Conservation (phyloP, 2,329 filamentous ascomycete species). For the Coniella lustricola region DNA sequence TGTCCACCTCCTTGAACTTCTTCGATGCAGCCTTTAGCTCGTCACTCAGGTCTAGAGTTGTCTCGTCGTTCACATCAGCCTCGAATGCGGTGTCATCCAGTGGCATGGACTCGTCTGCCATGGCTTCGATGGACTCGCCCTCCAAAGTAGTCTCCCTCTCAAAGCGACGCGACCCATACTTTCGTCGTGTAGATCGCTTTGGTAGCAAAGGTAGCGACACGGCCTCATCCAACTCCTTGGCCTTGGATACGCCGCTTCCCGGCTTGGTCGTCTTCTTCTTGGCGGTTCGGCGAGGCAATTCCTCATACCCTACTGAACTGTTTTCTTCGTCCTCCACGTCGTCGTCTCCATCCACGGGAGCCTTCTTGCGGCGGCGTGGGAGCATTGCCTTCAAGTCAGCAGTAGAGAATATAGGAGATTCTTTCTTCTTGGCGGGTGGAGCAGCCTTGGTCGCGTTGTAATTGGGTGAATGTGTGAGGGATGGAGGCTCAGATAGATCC, state of each 20-base stretch:
- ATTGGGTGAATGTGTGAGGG: conserved; percentile 61
- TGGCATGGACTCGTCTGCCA: conserved; percentile 34
- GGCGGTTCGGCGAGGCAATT: conserved; percentile 34
- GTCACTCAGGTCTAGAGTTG: conserved; percentile 34
- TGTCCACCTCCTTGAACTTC: conserved; percentile 64
- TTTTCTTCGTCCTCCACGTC: conserved; percentile 41
- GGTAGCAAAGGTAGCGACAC: conserved; percentile 1
- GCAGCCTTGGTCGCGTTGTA: conserved; percentile 24
- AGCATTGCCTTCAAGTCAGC: conserved; percentile 48
- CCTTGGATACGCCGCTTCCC: conserved; percentile 6
- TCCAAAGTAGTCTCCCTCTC: conserved; percentile 52
- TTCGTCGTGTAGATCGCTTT: conserved; percentile 28
- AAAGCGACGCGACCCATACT: conserved; percentile 40
- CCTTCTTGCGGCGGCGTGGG: conserved; percentile 43
- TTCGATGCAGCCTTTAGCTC: conserved; percentile 52
- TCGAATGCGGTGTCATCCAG: conserved; percentile 37
- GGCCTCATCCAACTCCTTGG: not conserved
- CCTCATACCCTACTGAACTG: conserved; percentile 29
- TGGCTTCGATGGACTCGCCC: conserved; percentile 28
- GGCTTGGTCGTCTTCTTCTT: conserved; percentile 20
- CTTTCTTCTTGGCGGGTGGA: conserved; percentile 24
- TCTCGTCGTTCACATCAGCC: conserved; percentile 23
- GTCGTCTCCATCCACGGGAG: conserved; percentile 26
- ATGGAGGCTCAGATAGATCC: conserved; percentile 56
- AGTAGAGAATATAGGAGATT: conserved; percentile 41